Percentiles rank a stretch among this genome's conserved stretches.
Evolutionary conservation across 306 rosid genomes (phyloP).

Genomic region (Cercis canadensis): DNA sequence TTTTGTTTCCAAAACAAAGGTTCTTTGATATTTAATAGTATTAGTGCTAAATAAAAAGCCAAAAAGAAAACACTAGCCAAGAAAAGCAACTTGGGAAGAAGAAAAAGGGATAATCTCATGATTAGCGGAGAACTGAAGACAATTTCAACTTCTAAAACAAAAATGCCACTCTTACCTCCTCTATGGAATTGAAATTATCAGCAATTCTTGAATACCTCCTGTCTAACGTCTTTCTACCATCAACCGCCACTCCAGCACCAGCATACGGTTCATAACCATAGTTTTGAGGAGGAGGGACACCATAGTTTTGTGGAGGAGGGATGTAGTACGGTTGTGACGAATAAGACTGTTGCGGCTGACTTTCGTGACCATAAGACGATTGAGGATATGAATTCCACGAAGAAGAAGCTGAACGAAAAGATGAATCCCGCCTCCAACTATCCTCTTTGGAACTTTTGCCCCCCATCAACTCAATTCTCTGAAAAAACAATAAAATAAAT

Average conservation of each 20-base stretch:
- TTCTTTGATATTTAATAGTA: too few relatives aligned
- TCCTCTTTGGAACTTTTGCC: conserved; percentile 55
- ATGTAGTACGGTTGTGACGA: conserved; percentile 44
- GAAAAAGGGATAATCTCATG: too few relatives aligned
- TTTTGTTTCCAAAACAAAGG: too few relatives aligned
- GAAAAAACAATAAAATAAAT: neutral
- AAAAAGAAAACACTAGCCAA: too few relatives aligned
- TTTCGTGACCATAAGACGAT: conserved; percentile 52
- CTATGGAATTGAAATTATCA: conserved; percentile 57
- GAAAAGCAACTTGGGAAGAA: too few relatives aligned
- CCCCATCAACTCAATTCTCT: conserved; percentile 56
- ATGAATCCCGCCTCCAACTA: conserved; percentile 41
- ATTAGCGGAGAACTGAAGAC: too few relatives aligned
- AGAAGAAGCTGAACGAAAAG: conserved; percentile 35
- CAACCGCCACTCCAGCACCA: neutral
- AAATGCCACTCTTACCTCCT: conserved; percentile 43
- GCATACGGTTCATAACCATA: conserved; percentile 43
- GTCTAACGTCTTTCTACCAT: conserved; percentile 45
- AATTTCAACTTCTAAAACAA: too few relatives aligned
- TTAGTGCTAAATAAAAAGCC: too few relatives aligned
- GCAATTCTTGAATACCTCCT: conserved; percentile 64
- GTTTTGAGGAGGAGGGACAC: conserved; percentile 44
- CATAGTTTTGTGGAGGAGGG: conserved; percentile 1
- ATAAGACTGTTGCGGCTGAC: conserved; percentile 52
- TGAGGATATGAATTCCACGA: conserved; percentile 44